Conservation (phyloP, 2,329 filamentous ascomycete species). For the Botrytis cinerea region DNA sequence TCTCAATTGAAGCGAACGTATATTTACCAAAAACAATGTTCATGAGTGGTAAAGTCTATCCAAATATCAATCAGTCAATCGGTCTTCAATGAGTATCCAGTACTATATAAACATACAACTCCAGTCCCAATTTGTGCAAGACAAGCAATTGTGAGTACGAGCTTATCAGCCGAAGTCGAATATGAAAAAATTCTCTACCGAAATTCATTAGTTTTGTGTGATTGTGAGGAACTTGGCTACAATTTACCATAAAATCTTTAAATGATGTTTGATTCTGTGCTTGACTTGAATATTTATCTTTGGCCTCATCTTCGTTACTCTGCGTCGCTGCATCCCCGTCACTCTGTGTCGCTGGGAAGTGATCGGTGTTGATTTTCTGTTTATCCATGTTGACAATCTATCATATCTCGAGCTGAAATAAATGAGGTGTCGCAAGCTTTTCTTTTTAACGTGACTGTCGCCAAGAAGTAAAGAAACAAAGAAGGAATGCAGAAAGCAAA, state of each 20-base stretch:
- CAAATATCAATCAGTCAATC: background rate
- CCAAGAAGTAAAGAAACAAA: slow-evolving; percentile 11
- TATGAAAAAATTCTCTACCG: slow-evolving; percentile 38
- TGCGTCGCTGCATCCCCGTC: slow-evolving; percentile 9
- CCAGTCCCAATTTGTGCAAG: slow-evolving; percentile 36
- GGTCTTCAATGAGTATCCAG: too few relatives aligned
- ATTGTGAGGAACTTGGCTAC: background rate
- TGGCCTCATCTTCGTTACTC: background rate
- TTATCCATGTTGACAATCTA: slow-evolving; percentile 8
- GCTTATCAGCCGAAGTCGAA: slow-evolving; percentile 32
- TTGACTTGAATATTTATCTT: slow-evolving; percentile 33
- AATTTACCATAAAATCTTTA: slow-evolving; percentile 33
- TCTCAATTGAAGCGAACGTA: slow-evolving; percentile 1
- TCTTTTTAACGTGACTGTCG: background rate
- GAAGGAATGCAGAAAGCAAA: background rate
- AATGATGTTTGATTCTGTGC: slow-evolving; percentile 33
- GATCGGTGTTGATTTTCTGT: background rate
- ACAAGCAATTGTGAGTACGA: slow-evolving; percentile 31
- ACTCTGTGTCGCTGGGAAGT: background rate
- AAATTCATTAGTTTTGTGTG: background rate
- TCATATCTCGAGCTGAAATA: background rate
- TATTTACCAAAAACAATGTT: slow-evolving; percentile 57
- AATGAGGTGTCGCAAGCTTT: background rate
- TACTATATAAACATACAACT: slow-evolving; percentile 28
- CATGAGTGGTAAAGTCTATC: slow-evolving; percentile 57